Evolutionary conservation across 2,329 filamentous ascomycete genomes (phyloP).

Genomic region (Phialophora chinensis): DNA sequence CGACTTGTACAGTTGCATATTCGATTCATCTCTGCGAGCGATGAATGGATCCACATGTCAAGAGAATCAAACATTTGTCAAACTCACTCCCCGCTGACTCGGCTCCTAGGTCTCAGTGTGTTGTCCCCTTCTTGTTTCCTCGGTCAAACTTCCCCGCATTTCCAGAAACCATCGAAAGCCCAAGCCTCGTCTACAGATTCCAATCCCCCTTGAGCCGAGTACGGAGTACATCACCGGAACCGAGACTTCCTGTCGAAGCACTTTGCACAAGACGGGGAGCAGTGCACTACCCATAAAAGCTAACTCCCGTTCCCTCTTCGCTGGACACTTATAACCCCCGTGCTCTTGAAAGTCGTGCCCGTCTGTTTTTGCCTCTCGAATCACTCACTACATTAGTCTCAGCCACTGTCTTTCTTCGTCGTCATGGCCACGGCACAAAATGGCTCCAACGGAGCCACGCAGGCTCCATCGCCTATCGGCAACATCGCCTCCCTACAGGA

Average conservation of each 20-base stretch:
- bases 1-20: constrained; percentile 28
- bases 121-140: constrained; percentile 5
- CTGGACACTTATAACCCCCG: background rate
- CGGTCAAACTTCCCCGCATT: constrained; percentile 5
- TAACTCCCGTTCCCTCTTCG: background rate
- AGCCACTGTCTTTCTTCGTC: background rate
- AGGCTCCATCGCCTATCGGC: constrained; percentile 11
- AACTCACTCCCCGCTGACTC: background rate
- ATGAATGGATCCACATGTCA: constrained; percentile 1
- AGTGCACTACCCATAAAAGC: background rate
- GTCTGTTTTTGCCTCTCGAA: background rate
- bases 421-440: constrained; percentile 1
- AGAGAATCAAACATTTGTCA: constrained; percentile 5
- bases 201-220: background rate
- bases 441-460: constrained; percentile 1
- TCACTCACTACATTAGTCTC: background rate
- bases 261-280: background rate
- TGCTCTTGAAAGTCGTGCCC: background rate
- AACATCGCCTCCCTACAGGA: constrained; percentile 37
- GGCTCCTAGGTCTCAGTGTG: background rate
- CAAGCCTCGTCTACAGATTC: background rate
- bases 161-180: background rate
- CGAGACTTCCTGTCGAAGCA: background rate
- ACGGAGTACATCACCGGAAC: background rate
- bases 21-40: constrained; percentile 13